Evolutionary conservation across 495 filamentous ascomycete genomes (phyloP), one percentile per base, ranked within the genome.

Genomic region (Podospora sp.): DNA sequence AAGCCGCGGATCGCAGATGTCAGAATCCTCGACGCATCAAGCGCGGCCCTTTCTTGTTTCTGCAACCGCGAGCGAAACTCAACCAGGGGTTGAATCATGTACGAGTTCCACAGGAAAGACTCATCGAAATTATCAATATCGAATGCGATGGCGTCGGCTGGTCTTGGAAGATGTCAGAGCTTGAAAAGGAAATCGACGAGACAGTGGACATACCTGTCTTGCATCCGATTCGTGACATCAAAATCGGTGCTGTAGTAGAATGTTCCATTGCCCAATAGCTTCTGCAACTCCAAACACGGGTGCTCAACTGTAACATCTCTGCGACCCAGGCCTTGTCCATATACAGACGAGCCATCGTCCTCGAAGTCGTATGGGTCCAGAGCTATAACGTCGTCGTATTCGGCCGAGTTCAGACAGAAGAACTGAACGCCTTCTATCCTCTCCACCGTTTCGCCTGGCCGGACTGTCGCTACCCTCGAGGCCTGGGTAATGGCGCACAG

Each of bases 201-300:
- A 25, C 1, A 50, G 35, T 22, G 16, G 51, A 71, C 86, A 75
- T 78, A 94, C 90, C 94, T 90, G 71, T 97, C 90, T 78, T 99
- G 95, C 69, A 97, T 81, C 68, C 95, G 86, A 77, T 94, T 94
- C 25, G 95, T 98, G 22, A 99, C 85, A 76, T 98, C 94, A 75
- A 99, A 99, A 79, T 98, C 92, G 29, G 92, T 89, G 72, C 94
- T 97, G 77, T 97, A 99, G 76, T 98, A 98, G 74, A 99, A 99
- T 14, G 90, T 97, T n/a, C 96, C 93, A 78, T 95, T 91, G 68
- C 92, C 88, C 22, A 99, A 82, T 11, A 99, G 84, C 82, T 96
- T 97, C 74, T 94, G 94, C 59, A 99, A 71, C 49, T 94, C 92
- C 62, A 91, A 75, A 73, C 93, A 97, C 24, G 95, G 96, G 77